Evolutionary conservation across 345 rosid genomes (phyloP).

Genomic region (Citrus trifoliata): DNA sequence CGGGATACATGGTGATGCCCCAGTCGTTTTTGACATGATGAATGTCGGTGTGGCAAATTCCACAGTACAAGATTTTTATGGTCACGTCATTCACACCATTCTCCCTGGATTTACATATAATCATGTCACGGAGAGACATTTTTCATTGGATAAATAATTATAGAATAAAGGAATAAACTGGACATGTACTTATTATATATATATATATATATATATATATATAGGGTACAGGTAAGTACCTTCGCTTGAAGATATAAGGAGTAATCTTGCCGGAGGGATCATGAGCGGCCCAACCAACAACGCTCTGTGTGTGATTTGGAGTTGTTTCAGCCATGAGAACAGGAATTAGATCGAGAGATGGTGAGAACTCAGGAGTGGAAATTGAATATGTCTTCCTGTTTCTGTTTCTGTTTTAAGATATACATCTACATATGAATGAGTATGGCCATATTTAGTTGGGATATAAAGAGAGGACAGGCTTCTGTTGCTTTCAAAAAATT

Average conservation of each 20-base stretch:
- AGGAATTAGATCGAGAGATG: not conserved
- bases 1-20: slow-evolving; percentile 81
- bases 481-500: not conserved
- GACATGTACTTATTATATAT: not conserved
- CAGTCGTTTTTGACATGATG: slow-evolving; percentile 64
- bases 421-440: no score
- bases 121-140: not conserved
- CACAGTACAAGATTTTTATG: slow-evolving; percentile 65
- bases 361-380: no score
- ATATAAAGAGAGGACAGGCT: not conserved
- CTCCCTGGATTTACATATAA: slow-evolving; percentile 35
- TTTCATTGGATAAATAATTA: no score
- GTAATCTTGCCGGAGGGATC: slow-evolving; percentile 46
- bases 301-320: slow-evolving; percentile 53
- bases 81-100: slow-evolving; percentile 71
- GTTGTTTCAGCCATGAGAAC: slow-evolving; percentile 40
- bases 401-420: no score
- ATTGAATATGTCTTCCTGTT: no score
- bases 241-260: slow-evolving; percentile 48
- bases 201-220: no score
- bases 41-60: slow-evolving; percentile 82
- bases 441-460: no score
- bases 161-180: no score
- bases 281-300: slow-evolving; percentile 57
- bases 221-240: slow-evolving; percentile 19